Conservation (phyloP, 2,329 filamentous ascomycete species). For the Pseudomassariella vexata region DNA sequence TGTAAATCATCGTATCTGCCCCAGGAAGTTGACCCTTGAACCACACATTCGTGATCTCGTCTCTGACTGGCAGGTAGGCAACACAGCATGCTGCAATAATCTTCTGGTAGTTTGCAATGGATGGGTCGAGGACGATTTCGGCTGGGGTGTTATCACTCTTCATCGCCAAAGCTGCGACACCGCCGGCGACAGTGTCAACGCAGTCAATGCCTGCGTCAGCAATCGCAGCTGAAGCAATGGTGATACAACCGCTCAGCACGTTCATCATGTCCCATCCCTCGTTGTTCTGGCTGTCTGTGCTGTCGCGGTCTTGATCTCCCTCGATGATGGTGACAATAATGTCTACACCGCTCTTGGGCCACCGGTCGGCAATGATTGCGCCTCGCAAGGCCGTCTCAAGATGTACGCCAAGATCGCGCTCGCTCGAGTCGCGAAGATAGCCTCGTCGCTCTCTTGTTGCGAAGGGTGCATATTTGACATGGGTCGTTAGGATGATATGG, state of each 20-base stretch:
- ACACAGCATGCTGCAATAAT: conserved; percentile 83
- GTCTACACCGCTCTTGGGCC: conserved; percentile 98
- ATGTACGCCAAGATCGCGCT: conserved; percentile 86
- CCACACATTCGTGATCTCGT: conserved; percentile 94
- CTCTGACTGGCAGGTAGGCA: conserved; percentile 77
- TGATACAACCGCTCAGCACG: conserved; percentile 86
- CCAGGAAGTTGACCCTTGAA: conserved; percentile 64
- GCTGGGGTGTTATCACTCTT: conserved; percentile 27
- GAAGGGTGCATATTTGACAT: conserved; percentile 96
- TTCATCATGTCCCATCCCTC: conserved; percentile 86
- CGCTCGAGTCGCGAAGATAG: conserved; percentile 78
- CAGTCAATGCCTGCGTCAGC: conserved; percentile 95
- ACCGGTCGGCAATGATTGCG: conserved; percentile 85
- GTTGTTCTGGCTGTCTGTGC: conserved; percentile 40
- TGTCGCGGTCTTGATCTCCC: conserved; percentile 73
- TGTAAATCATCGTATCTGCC: conserved; percentile 33
- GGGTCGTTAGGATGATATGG: conserved; percentile 83
- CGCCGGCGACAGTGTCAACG: conserved; percentile 82
- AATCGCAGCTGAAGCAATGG: conserved; percentile 85
- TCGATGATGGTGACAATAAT: conserved; percentile 90
- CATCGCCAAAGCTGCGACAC: conserved; percentile 74
- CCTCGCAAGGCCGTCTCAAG: conserved; percentile 86
- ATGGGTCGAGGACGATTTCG: conserved; percentile 69
- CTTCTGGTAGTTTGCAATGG: conserved; percentile 70
- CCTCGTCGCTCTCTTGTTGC: conserved; percentile 76